Conservation (phyloP, 129 eudicot species). For the Tagetes patula region DNA sequence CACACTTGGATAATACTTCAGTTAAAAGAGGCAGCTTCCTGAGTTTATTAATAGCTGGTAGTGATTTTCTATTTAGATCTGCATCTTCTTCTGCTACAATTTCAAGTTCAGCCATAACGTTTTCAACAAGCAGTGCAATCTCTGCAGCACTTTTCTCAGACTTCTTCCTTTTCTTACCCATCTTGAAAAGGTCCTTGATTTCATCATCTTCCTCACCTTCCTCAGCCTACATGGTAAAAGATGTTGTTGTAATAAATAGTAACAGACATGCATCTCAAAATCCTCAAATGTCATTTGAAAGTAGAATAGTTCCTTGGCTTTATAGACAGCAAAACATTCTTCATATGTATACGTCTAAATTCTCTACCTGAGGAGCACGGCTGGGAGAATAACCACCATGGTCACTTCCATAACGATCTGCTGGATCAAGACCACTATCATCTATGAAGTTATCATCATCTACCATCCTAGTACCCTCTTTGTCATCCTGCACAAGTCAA, state of each 20-base stretch:
- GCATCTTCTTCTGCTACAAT: slow-evolving; percentile 94
- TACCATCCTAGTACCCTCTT: slow-evolving; percentile 57
- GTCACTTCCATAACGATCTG: slow-evolving; percentile 71
- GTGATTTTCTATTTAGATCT: slow-evolving; percentile 59
- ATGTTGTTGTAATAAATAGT: not conserved
- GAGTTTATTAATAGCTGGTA: slow-evolving; percentile 93
- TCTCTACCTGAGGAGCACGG: slow-evolving; percentile 70
- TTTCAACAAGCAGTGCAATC: slow-evolving; percentile 78
- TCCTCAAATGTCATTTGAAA: not conserved
- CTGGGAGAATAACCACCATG: slow-evolving; percentile 71
- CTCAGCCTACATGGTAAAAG: slow-evolving; percentile 54
- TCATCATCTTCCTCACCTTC: slow-evolving; percentile 95
- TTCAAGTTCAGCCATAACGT: slow-evolving; percentile 92
- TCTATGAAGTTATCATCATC: slow-evolving; percentile 97
- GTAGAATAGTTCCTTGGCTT: not conserved
- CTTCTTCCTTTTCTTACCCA: slow-evolving; percentile 87
- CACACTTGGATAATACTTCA: slow-evolving; percentile 85
- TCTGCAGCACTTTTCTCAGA: slow-evolving; percentile 87
- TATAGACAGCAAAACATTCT: slow-evolving; percentile 10
- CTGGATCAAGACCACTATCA: slow-evolving; percentile 87
- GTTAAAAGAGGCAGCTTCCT: slow-evolving; percentile 83
- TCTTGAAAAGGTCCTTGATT: slow-evolving; percentile 64
- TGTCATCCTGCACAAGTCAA: slow-evolving; percentile 61
- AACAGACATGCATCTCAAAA: slow-evolving; percentile 18
- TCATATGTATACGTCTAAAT: not conserved